Conservation (phyloP, 257 asterid genomes). For the Linaria vulgaris region DNA sequence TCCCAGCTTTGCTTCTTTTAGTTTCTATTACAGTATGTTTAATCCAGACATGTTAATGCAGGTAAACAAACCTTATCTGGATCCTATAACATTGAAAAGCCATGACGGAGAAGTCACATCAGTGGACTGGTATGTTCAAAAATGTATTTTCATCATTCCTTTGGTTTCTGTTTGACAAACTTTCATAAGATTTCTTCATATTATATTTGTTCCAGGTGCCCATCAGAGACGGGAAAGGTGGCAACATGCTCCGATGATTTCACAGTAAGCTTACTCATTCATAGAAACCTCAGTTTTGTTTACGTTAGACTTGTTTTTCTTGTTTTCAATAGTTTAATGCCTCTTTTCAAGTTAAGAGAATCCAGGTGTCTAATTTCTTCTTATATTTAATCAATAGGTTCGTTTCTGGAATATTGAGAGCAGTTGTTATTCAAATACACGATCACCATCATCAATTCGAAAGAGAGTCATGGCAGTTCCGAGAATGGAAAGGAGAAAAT, state of each 20-base stretch:
- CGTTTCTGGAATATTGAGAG: constrained; percentile 72
- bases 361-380: constrained; percentile 19
- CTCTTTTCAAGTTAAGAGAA: not conserved
- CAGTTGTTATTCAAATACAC: constrained; percentile 68
- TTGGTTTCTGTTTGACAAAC: not conserved
- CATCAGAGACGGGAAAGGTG: constrained; percentile 76
- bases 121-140: constrained; percentile 70
- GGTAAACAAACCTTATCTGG: constrained; percentile 70
- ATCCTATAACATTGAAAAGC: constrained; percentile 66
- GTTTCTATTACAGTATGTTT: not conserved
- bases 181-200: constrained; percentile 21
- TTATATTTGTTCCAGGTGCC: constrained; percentile 59
- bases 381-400: constrained; percentile 45
- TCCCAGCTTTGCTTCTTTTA: constrained; percentile 5
- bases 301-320: not conserved
- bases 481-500: constrained; percentile 49
- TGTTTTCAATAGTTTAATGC: not conserved
- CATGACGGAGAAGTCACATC: constrained; percentile 95
- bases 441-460: constrained; percentile 80
- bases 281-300: not conserved
- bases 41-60: constrained; percentile 28
- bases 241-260: constrained; percentile 96
- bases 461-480: constrained; percentile 74
- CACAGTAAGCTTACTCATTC: constrained; percentile 61
- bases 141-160: not conserved